phyloP scores from a whole-genome alignment of 1,284 basidiomycete species.

The Trametes polyzona region DNA sequence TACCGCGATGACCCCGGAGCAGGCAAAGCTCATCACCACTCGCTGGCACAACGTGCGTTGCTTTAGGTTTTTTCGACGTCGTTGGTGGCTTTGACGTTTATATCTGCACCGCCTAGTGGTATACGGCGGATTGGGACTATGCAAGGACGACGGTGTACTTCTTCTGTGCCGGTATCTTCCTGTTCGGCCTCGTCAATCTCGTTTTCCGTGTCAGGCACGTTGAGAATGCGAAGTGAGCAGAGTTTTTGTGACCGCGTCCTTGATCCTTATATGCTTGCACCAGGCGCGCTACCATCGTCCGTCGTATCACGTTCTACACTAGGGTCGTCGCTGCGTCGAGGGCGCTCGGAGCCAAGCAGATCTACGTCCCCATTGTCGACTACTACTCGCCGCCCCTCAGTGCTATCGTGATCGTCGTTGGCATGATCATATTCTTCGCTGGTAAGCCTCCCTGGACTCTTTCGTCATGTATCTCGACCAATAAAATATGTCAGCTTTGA shows the following conservation, averaged over 20 bases:
- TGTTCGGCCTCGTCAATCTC: conserved; percentile 15
- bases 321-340: conserved; percentile 30
- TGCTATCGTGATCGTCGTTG: conserved; percentile 33
- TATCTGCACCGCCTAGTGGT: conserved; percentile 25
- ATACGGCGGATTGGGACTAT: conserved; percentile 40
- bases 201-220: conserved; percentile 1
- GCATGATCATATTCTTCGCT: conserved; percentile 38
- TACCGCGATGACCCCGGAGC: conserved; percentile 28
- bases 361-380: conserved; percentile 25
- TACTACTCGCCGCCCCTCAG: conserved; percentile 42
- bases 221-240: background rate
- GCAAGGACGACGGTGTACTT: conserved; percentile 36
- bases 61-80: background rate
- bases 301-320: conserved; percentile 15
- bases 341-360: conserved; percentile 33
- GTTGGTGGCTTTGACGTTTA: background rate
- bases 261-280: background rate
- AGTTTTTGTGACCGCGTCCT: background rate
- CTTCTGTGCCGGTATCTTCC: conserved; percentile 35
- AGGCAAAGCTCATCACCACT: conserved; percentile 22
- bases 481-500: conserved; percentile 28
- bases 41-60: conserved; percentile 28
- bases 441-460: conserved; percentile 25
- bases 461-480: background rate
- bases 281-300: background rate